Evolutionary conservation across 2,329 filamentous ascomycete species (phyloP), one percentile per base, ranked within the genome.

Genomic region (Venturia effusa): DNA sequence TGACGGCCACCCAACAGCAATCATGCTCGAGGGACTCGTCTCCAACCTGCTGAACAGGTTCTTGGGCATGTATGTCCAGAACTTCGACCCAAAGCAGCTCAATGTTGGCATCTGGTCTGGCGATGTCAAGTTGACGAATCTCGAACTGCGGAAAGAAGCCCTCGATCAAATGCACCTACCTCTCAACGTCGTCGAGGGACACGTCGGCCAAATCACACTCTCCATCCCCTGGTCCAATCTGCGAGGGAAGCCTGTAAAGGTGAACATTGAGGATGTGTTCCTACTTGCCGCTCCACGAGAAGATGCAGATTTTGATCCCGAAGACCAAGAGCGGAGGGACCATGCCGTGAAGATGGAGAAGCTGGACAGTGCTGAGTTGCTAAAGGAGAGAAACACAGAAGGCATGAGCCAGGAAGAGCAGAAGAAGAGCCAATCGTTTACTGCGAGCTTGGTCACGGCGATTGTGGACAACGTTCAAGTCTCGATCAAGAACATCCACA

Each of bases 91-190:
- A 63, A 89, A 91, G 72, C 94, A 99, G 80, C 84, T 99, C 68
- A 99, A 99, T 74, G 92, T 99, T 67, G 94, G 95, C 67, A 99
- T 99, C 72, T 99, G 93, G 94, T 96, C 90, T 27, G 94, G 95
- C 70, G 94, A 99, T 79, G 94, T 99, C 71, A 96, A 96, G 78
- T 83, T 99, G 57, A 87, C 88, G 66, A 88, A 99, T 71, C 87
- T 99, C 65, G 90, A 99, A 79, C 83, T 99, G 59, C 90, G 92
- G 64, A 86, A 90, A 65, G 94, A 99, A 81, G 94, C 94, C 22
- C 87, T 99, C 68, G 94, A 99, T 74, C 95, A 99, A 80, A 85
- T 99, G 68, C 95, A 90, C 75, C 84, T 99, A 6, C 94, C 94
- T 62, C 87, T 99, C 71, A 99, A 99, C 73, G 94, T 99, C 45